Evolutionary conservation across 1,284 basidiomycete genomes (phyloP), one percentile per base, ranked within the genome.

Genomic region (Lentinus polychrous): DNA sequence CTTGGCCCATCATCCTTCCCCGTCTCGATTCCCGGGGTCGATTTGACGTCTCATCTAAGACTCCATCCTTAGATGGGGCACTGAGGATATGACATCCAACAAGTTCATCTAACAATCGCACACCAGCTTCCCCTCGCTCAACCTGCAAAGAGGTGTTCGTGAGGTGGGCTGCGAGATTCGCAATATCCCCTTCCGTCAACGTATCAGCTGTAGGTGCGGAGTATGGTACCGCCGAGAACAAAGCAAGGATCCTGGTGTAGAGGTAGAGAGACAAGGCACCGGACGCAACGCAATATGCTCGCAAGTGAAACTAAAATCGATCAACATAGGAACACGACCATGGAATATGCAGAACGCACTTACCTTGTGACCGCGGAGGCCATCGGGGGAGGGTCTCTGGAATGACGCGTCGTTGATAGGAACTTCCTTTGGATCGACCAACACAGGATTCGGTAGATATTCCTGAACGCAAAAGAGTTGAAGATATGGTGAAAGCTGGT

Each of bases 121-220:
- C 87, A 43, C 74, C 74, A 40, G 73, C 74, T 57, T 88, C 82
- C 8, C 86, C 81, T 10, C 67, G 68, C 50, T 83, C 76, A 11
- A 66, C 76, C 66, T 97, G 95, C n/a, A 97, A 71, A 38, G 91
- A 94, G 0, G 96, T 97, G 61, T 99, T 99, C 34, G 95, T 99
- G 15, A 99, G 72, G 66, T 99, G 96, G 0, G 87, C 78, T 1
- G 74, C 60, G 5, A 98, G 74, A 61, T 93, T 83, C 10, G 74
- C 45, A 10, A 57, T 11, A n/a, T 55, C 53, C 2, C 60, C 54
- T 23, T 57, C 51, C 24, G 59, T 7, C 7, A 18, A 24, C n/a
- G 10, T 15, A n/a, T 20, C n/a, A 3, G 27, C 55, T 15, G 57
- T 52, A 2, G 83, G 83, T 0, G 62, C 39, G 0, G 56, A 52